Evolutionary conservation across 2,329 filamentous ascomycete species (phyloP).

Genomic region (Aspergillus cejpii): DNA sequence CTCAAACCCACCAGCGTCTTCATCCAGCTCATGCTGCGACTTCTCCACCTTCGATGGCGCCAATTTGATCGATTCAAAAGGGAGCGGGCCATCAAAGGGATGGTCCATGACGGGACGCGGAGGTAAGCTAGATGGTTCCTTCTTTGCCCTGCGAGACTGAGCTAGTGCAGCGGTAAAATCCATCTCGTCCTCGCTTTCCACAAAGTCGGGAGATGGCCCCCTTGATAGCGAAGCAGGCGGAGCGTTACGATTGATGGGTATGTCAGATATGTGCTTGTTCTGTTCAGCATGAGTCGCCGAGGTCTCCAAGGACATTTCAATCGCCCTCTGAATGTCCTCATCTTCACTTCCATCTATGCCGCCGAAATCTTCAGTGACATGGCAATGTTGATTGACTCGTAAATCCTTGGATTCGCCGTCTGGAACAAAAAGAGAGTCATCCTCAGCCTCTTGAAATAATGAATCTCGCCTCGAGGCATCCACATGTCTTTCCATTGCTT

Average conservation of each 20-base stretch:
- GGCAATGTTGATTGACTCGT: constrained; percentile 7
- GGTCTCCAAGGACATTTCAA: constrained; percentile 69
- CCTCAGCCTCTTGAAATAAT: constrained; percentile 29
- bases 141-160: constrained; percentile 59
- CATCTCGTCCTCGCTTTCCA: constrained; percentile 62
- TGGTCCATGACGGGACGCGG: constrained; percentile 46
- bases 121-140: constrained; percentile 32
- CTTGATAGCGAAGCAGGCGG: constrained; percentile 33
- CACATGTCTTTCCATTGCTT: constrained; percentile 28
- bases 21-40: constrained; percentile 46
- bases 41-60: constrained; percentile 46
- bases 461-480: constrained; percentile 29
- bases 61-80: constrained; percentile 75
- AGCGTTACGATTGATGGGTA: constrained; percentile 40
- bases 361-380: constrained; percentile 54
- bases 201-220: constrained; percentile 26
- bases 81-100: constrained; percentile 71
- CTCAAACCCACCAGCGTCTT: constrained; percentile 59
- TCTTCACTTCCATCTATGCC: constrained; percentile 49
- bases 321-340: constrained; percentile 71
- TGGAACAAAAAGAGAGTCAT: constrained; percentile 53
- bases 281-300: constrained; percentile 31
- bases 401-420: constrained; percentile 37
- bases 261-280: constrained; percentile 36
- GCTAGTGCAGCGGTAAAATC: constrained; percentile 71